Evolutionary conservation across 768 basidiomycete genomes (phyloP), one percentile per base, ranked within the genome.

Genomic region (Tricholoma furcatifolium): DNA sequence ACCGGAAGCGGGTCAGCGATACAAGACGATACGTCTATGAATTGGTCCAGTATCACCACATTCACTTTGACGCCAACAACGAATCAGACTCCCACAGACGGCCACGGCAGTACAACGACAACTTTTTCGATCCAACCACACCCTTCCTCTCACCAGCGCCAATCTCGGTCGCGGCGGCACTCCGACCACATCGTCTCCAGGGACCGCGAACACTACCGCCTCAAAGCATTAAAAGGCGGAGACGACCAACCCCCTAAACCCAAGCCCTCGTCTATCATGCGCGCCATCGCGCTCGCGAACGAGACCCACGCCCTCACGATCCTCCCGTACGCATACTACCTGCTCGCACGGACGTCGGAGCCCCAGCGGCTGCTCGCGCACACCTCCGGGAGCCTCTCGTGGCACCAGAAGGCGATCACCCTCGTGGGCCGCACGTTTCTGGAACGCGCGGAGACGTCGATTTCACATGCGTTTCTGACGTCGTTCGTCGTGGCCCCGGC

Each of bases 291-390:
- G 18, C 71, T 81, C n/a, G 78, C 76, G 0, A 69, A 67, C 35
- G 69, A 73, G 36, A 73, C 65, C 43, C 62, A 70, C 44, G 61
- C 78, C 14, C 67, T 64, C 11, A 63, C 67, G 27, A 63, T 75
- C 15, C 67, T 81, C 2, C 79, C 79, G 0, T 77, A 77, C 54
- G 73, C 74, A 0, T 78, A 70, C 59, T 79, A 80, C 62, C 76
- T 75, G 60, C 63, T 79, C 30, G 74, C 76, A 21, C 72, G 73
- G n/a, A 68, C 74, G 2, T 51, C 50, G 54, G 65, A 68, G 11
- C 64, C 70, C 30, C 62, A 65, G 17, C 67, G 74, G 6, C 63
- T 77, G 35, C 67, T 74, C 35, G 64, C 70, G 15, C 67, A 73
- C 35, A 59, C 69, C 3, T 54, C 69, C 6, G 51, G 53, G 5